A percentile compares a stretch with the other conserved stretches of the same genome.
These are phyloP conservation scores for Pichia californica DNA, from an alignment of 805 yeast genomes.

Conservation along the genomic window DNA sequence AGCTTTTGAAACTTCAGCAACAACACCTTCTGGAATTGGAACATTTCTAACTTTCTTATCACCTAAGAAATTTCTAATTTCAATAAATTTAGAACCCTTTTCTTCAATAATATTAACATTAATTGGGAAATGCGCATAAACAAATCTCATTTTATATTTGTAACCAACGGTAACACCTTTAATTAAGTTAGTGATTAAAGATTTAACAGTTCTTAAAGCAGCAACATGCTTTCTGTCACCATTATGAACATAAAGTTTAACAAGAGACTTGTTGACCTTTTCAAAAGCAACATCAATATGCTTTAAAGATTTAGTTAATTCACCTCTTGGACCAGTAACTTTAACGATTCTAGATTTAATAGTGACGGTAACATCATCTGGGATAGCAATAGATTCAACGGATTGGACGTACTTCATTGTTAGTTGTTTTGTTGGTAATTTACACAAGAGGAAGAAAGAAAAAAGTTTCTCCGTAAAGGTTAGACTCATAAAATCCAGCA, in stretches of 20 bases:
- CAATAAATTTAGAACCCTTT: conserved; percentile 70
- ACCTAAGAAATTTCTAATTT: conserved; percentile 99
- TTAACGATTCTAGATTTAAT: conserved; percentile 87
- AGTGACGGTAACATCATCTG: conserved; percentile 87
- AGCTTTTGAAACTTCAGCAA: conserved; percentile 68
- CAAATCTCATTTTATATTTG: conserved; percentile 99
- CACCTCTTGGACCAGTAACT: conserved; percentile 98
- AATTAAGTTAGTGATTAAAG: conserved; percentile 87
- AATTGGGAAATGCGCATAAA: conserved; percentile 99
- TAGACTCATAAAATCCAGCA: no score
- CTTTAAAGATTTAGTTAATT: conserved; percentile 79
- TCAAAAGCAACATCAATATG: conserved; percentile 93
- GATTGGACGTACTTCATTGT: conserved; percentile 59
- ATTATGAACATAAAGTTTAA: conserved; percentile 91
- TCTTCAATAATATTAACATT: conserved; percentile 86
- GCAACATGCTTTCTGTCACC: conserved; percentile 99
- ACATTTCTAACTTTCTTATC: conserved; percentile 95
- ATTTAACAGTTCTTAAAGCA: conserved; percentile 96
- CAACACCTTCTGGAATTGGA: conserved; percentile 83
- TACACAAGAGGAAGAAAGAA: not conserved
- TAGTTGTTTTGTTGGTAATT: not conserved
- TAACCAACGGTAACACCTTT: conserved; percentile 99
- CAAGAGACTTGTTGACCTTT: conserved; percentile 63
- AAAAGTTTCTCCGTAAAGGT: no score
- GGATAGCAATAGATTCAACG: conserved; percentile 54